Conservation (phyloP, 2,329 filamentous ascomycete species). For the Sporothrix brasiliensis region DNA sequence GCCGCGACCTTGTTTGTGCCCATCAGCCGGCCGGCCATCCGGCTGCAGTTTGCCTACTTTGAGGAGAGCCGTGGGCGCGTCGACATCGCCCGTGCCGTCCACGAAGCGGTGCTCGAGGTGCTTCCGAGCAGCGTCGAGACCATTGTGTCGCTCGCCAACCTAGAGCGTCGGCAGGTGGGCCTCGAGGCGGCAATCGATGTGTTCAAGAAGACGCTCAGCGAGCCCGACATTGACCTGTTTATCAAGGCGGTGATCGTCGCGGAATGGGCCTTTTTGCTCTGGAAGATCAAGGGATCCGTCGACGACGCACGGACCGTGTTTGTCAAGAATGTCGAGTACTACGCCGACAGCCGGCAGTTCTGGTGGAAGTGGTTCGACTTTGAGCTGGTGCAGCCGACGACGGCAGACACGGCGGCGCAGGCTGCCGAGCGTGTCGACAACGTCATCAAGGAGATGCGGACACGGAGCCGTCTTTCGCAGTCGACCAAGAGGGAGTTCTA, state of each 20-base stretch:
- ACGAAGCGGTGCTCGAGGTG: conserved; percentile 74
- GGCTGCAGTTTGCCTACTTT: conserved; percentile 91
- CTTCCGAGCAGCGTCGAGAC: conserved; percentile 84
- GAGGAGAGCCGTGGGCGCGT: conserved; percentile 81
- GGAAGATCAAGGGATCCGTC: conserved; percentile 80
- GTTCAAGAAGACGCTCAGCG: conserved; percentile 79
- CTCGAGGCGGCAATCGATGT: conserved; percentile 82
- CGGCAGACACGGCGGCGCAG: conserved; percentile 62
- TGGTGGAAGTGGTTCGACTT: conserved; percentile 90
- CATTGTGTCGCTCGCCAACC: conserved; percentile 83
- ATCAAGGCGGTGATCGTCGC: conserved; percentile 85
- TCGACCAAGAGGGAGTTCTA: conserved; percentile 73
- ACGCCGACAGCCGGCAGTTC: conserved; percentile 82
- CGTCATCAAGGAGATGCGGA: conserved; percentile 74
- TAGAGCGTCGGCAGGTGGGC: conserved; percentile 80
- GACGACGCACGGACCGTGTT: conserved; percentile 85
- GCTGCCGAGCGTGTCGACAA: conserved; percentile 76
- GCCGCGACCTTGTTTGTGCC: conserved; percentile 85
- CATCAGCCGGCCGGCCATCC: conserved; percentile 78
- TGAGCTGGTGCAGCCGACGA: conserved; percentile 80
- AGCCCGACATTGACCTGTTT: conserved; percentile 69
- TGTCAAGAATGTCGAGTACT: conserved; percentile 78
- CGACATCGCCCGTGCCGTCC: conserved; percentile 80
- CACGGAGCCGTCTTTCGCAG: conserved; percentile 70
- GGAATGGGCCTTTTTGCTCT: conserved; percentile 83